Evolutionary conservation across 2,329 filamentous ascomycete genomes (phyloP).

Genomic region (Botrytis squamosa): DNA sequence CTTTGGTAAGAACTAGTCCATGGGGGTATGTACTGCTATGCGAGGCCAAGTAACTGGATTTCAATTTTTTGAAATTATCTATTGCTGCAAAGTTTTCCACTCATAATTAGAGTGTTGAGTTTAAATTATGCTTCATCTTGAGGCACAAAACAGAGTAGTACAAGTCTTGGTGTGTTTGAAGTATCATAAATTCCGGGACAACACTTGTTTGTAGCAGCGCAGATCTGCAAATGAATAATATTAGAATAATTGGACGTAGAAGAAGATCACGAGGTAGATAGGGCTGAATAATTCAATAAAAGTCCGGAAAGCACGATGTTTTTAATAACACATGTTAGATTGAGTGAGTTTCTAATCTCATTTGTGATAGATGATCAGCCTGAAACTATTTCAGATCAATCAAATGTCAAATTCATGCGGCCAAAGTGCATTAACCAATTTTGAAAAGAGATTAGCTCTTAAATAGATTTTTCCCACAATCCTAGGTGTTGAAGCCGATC

Average conservation of each 20-base stretch:
- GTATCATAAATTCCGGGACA: too few relatives aligned
- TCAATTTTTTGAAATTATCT: rapidly evolving
- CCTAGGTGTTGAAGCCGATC: neutral
- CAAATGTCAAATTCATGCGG: neutral
- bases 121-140: neutral
- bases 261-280: too few relatives aligned
- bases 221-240: neutral
- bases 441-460: neutral
- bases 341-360: neutral
- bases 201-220: neutral
- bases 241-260: neutral
- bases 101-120: rapidly evolving
- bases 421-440: too few relatives aligned
- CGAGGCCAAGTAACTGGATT: neutral
- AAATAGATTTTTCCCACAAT: neutral
- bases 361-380: neutral
- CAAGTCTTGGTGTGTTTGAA: neutral
- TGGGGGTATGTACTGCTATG: neutral
- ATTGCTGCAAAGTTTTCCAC: neutral
- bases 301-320: neutral
- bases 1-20: neutral
- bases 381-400: too few relatives aligned
- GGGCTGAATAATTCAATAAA: rapidly evolving
- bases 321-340: neutral
- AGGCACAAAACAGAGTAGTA: neutral